phyloP scores from a whole-genome alignment of 331 rosid genomes.

The Quercus phellos region DNA sequence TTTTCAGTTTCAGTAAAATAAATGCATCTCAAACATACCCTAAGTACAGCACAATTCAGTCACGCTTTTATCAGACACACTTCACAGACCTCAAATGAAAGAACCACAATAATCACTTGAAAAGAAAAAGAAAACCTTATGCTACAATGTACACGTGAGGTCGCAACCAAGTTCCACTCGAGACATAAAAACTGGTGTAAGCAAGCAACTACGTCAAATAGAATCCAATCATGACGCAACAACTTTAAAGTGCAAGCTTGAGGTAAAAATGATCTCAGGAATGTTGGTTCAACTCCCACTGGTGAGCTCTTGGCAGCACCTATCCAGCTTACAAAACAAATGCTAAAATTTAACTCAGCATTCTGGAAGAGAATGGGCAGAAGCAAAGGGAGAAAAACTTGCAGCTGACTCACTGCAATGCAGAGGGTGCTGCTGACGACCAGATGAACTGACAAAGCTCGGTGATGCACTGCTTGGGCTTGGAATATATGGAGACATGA shows the following conservation, averaged over 20 bases:
- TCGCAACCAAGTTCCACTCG: conserved; percentile 5
- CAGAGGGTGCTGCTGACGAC: conserved; percentile 68
- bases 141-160: conserved; percentile 26
- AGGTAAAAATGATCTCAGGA: conserved; percentile 10
- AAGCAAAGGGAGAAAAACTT: conserved; percentile 84
- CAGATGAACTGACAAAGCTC: conserved; percentile 57
- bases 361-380: conserved; percentile 83
- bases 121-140: not conserved
- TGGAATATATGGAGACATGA: conserved; percentile 53
- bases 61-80: not conserved
- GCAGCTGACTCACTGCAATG: conserved; percentile 79
- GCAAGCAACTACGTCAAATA: not conserved
- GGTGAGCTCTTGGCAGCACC: not conserved
- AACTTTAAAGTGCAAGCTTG: conserved; percentile 6
- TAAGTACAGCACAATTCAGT: not conserved
- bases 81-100: not conserved
- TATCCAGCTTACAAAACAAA: conserved; percentile 8
- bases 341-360: conserved; percentile 39
- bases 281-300: conserved; percentile 12
- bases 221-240: not conserved
- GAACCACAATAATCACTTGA: conserved; percentile 1
- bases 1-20: no score
- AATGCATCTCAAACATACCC: no score
- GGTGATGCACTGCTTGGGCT: conserved; percentile 77
- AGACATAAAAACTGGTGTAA: conserved; percentile 18